Conservation (phyloP, 2,329 filamentous ascomycete genomes). For the Neonectria ditissima region DNA sequence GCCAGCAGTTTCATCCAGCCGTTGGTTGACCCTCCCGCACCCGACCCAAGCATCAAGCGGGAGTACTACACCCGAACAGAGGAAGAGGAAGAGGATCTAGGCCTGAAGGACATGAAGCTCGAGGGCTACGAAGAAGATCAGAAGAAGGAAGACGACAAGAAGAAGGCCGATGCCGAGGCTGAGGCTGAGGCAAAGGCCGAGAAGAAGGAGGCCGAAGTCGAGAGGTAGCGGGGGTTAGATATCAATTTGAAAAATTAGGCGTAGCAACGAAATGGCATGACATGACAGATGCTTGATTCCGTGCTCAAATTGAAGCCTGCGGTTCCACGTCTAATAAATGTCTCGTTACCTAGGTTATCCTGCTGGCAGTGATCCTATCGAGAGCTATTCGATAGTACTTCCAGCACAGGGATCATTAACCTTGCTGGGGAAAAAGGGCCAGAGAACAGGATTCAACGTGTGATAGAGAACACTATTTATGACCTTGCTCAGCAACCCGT, state of each 20-base stretch:
- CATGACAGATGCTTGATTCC: neutral
- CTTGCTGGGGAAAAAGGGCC: too few relatives aligned
- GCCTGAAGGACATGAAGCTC: slow-evolving; percentile 90
- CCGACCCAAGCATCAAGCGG: slow-evolving; percentile 82
- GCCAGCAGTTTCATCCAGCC: slow-evolving; percentile 96
- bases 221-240: slow-evolving; percentile 28
- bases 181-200: neutral
- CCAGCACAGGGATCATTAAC: too few relatives aligned
- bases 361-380: too few relatives aligned
- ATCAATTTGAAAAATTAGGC: slow-evolving; percentile 5
- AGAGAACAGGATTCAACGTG: too few relatives aligned
- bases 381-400: too few relatives aligned
- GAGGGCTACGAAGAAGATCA: slow-evolving; percentile 78
- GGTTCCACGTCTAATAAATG: neutral
- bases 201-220: slow-evolving; percentile 5
- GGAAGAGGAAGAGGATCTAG: slow-evolving; percentile 94
- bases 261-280: neutral
- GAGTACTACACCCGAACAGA: slow-evolving; percentile 89
- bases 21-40: slow-evolving; percentile 75
- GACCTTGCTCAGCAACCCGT: too few relatives aligned
- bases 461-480: too few relatives aligned
- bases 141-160: slow-evolving; percentile 44
- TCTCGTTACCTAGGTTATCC: neutral
- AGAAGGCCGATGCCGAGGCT: slow-evolving; percentile 27
- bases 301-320: neutral